Conservation (phyloP, 2,329 filamentous ascomycete genomes). For the Cytospora chrysosperma region DNA sequence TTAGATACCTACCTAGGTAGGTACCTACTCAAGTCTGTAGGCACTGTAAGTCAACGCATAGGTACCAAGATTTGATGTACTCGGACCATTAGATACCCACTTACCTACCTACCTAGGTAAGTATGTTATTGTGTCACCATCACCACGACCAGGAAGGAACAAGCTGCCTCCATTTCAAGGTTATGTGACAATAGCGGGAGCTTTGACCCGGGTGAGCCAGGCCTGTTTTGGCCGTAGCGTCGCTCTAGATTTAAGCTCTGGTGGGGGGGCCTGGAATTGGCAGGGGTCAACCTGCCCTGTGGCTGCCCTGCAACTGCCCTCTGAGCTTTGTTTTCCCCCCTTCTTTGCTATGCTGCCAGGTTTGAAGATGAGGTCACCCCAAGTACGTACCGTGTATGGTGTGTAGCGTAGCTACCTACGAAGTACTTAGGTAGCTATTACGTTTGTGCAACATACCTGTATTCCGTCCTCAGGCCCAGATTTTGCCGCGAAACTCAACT, state of each 20-base stretch:
- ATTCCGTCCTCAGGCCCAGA: not conserved
- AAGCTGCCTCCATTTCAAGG: not conserved
- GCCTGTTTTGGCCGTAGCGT: conserved; percentile 13
- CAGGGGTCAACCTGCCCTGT: no score
- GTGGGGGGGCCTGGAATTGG: not conserved
- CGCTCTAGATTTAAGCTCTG: conserved; percentile 7
- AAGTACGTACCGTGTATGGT: not conserved
- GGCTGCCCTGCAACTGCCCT: not conserved
- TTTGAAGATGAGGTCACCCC: conserved; percentile 17
- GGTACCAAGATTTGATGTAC: no score
- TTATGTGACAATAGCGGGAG: not conserved
- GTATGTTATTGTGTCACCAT: no score
- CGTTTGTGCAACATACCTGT: no score
- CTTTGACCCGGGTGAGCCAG: conserved; percentile 2
- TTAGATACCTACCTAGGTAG: no score
- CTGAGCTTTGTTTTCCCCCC: not conserved
- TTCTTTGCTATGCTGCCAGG: not conserved
- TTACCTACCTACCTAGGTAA: no score
- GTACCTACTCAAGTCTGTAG: no score
- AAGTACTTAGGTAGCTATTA: no score
- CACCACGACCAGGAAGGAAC: not conserved
- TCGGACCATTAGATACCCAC: no score
- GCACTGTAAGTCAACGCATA: no score
- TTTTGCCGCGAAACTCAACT: not conserved
- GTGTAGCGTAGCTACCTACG: no score